Evolutionary conservation across 768 basidiomycete species (phyloP).

Genomic region (Leccinum boreale): DNA sequence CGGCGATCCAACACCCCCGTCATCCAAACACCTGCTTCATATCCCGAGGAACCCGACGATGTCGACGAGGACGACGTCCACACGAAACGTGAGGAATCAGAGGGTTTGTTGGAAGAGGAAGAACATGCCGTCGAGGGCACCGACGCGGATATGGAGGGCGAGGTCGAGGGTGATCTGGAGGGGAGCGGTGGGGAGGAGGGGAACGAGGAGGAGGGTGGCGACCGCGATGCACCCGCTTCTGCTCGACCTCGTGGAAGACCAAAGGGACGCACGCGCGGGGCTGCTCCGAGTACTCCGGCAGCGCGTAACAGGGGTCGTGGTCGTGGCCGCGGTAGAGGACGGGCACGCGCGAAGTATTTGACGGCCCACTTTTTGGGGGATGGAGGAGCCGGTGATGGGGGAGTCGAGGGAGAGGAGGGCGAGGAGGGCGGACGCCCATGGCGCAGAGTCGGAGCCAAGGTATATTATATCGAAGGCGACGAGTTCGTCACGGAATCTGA

Average conservation of each 20-base stretch:
- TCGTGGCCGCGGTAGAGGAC: constrained; percentile 43
- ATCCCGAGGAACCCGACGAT: constrained; percentile 21
- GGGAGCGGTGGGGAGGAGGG: constrained; percentile 31
- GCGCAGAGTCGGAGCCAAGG: constrained; percentile 67
- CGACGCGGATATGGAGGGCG: constrained; percentile 26
- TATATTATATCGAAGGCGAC: constrained; percentile 81
- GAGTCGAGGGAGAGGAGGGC: constrained; percentile 38
- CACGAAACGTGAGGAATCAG: constrained; percentile 31
- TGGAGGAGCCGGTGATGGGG: constrained; percentile 36
- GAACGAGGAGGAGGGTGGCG: constrained; percentile 32
- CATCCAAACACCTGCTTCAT: constrained; percentile 14
- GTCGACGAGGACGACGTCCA: constrained; percentile 25
- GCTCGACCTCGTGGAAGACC: constrained; percentile 38
- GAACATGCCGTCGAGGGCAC: constrained; percentile 28
- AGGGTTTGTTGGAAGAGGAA: constrained; percentile 29
- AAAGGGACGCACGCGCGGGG: constrained; percentile 36
- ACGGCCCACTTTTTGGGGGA: constrained; percentile 24
- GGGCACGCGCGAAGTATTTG: constrained; percentile 34
- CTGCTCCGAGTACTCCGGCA: constrained; percentile 28
- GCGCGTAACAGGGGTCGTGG: constrained; percentile 31
- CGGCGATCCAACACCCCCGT: constrained; percentile 24
- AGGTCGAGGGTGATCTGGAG: constrained; percentile 28
- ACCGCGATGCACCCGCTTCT: constrained; percentile 32
- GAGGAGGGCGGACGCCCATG: constrained; percentile 59
- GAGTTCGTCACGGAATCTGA: constrained; percentile 85